A percentile compares a stretch with the other conserved stretches of the same genome.
Evolutionary conservation across 768 basidiomycete genomes (phyloP).

Genomic region (Chiua virens): DNA sequence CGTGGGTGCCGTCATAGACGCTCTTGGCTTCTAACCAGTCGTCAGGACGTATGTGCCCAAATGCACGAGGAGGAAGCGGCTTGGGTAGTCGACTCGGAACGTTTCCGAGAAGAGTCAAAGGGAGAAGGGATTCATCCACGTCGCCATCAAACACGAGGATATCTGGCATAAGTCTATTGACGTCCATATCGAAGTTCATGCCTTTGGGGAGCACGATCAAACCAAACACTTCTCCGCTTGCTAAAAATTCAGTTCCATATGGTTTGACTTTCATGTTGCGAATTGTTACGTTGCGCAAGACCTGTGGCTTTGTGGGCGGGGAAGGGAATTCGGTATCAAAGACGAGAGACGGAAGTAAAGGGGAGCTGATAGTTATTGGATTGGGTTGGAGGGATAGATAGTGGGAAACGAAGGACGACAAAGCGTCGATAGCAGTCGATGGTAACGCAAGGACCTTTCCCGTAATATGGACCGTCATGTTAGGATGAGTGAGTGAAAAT

Average conservation of each 20-base stretch:
- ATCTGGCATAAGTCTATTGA: slow-evolving; percentile 69
- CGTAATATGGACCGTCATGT: slow-evolving; percentile 56
- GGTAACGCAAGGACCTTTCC: slow-evolving; percentile 60
- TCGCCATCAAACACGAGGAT: slow-evolving; percentile 78
- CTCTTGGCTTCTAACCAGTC: slow-evolving; percentile 60
- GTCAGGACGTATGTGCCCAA: slow-evolving; percentile 70
- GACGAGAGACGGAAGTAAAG: slow-evolving; percentile 52
- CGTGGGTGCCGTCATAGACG: slow-evolving; percentile 42
- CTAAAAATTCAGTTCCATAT: slow-evolving; percentile 46
- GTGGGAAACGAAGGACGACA: slow-evolving; percentile 63
- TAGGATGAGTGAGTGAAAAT: slow-evolving; percentile 64
- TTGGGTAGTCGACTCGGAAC: slow-evolving; percentile 53
- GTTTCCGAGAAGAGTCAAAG: slow-evolving; percentile 17
- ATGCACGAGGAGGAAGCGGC: slow-evolving; percentile 71
- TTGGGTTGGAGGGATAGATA: slow-evolving; percentile 61
- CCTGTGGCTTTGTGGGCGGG: slow-evolving; percentile 58
- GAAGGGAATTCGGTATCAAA: slow-evolving; percentile 59
- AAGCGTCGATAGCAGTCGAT: slow-evolving; percentile 35
- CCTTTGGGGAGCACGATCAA: slow-evolving; percentile 67
- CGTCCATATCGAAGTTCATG: slow-evolving; percentile 63
- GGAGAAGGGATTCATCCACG: slow-evolving; percentile 36
- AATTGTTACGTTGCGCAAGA: slow-evolving; percentile 73
- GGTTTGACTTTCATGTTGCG: slow-evolving; percentile 72
- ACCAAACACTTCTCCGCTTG: slow-evolving; percentile 69
- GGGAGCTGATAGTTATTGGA: slow-evolving; percentile 56